phyloP scores from a whole-genome alignment of 1,284 basidiomycete species.

The Malassezia pachydermatis region DNA sequence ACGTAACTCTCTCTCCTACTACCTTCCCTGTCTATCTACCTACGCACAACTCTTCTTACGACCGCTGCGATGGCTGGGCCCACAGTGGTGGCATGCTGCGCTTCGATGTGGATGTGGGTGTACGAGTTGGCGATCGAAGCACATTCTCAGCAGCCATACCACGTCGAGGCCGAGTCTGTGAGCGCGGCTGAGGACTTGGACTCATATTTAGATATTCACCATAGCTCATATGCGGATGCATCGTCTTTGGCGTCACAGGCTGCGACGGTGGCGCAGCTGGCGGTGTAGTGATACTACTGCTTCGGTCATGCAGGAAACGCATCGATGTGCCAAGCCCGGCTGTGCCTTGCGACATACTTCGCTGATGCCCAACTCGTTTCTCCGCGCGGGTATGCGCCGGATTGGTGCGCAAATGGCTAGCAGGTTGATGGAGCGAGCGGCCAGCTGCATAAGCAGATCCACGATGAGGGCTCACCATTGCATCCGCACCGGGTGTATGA shows the following conservation, averaged over 20 bases:
- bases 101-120: no score
- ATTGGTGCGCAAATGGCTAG: no score
- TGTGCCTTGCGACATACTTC: conserved; percentile 8
- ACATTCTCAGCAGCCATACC: neutral
- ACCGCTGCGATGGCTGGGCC: conserved; percentile 11
- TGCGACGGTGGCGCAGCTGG: neutral
- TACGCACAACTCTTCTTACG: neutral
- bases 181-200: conserved; percentile 13
- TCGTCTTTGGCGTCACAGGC: conserved; percentile 14
- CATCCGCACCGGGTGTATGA: no score
- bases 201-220: conserved; percentile 11
- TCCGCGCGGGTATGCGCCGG: no score
- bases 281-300: conserved; percentile 11
- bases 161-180: neutral
- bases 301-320: no score
- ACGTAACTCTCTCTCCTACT: neutral
- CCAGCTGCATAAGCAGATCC: no score
- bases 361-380: no score
- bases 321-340: neutral
- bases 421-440: no score
- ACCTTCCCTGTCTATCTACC: neutral
- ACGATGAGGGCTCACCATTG: no score
- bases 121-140: neutral
- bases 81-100: conserved; percentile 9
- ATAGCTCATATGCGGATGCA: conserved; percentile 5